Percentiles rank a stretch among this genome's conserved stretches.
Conservation (phyloP, 495 filamentous ascomycete species). For the Aspergillus haitiensis region DNA sequence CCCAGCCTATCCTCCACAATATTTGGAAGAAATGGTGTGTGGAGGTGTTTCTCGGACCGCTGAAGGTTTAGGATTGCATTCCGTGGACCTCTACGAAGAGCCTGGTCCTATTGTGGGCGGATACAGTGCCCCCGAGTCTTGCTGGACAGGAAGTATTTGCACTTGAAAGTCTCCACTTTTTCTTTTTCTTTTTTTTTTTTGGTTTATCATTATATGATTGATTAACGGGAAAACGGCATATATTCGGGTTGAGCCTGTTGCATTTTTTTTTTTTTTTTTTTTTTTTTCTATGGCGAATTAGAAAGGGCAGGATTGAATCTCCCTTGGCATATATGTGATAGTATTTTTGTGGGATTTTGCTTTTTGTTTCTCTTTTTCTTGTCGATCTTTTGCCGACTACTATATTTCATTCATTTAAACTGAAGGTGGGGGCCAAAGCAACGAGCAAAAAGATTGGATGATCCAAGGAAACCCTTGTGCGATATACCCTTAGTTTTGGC, state of each 20-base stretch:
- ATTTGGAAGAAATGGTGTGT: constrained; percentile 34
- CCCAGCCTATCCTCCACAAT: constrained; percentile 37
- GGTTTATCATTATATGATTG: constrained; percentile 3
- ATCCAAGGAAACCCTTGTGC: constrained; percentile 1
- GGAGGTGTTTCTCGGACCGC: constrained; percentile 32
- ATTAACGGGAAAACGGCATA: constrained; percentile 18
- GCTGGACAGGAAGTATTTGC: constrained; percentile 36
- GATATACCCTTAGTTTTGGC: constrained; percentile 14
- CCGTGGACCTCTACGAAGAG: constrained; percentile 37
- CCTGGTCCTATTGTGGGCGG: constrained; percentile 34
- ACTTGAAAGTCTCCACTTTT: constrained; percentile 5
- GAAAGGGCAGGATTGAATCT: constrained; percentile 14
- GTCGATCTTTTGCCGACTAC: constrained; percentile 1
- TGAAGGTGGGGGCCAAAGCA: not conserved
- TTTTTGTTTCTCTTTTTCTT: not conserved
- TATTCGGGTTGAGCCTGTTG: constrained; percentile 14
- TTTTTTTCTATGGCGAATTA: constrained; percentile 15
- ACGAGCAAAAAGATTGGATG: constrained; percentile 1
- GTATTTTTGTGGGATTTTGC: not conserved
- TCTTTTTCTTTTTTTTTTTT: constrained; percentile 8
- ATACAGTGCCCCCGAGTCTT: constrained; percentile 32
- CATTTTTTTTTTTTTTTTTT: constrained; percentile 6
- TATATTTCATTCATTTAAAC: not conserved
- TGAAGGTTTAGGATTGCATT: constrained; percentile 31
- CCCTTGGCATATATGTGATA: constrained; percentile 9